Percentiles rank a stretch among this genome's conserved stretches.
phyloP scores from a whole-genome alignment of 2,329 filamentous ascomycete species.

The Ciborinia camelliae region DNA sequence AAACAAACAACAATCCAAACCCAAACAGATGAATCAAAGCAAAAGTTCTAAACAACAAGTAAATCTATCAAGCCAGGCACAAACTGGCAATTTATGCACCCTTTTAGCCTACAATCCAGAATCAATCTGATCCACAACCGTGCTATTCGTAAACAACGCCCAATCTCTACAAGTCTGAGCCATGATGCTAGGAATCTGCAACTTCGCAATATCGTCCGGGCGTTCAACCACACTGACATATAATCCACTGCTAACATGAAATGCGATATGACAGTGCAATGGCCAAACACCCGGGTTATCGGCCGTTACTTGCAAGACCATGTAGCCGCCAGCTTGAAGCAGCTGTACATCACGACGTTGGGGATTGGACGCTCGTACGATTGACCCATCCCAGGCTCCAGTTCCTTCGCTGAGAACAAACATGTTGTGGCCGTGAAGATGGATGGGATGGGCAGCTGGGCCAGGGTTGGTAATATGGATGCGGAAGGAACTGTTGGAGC shows the following conservation, averaged over 20 bases:
- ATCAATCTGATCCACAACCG: constrained; percentile 51
- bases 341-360: constrained; percentile 51
- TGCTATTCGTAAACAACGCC: constrained; percentile 46
- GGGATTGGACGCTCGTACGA: constrained; percentile 47
- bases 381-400: constrained; percentile 25
- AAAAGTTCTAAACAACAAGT: neutral
- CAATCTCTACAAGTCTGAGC: constrained; percentile 54
- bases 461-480: constrained; percentile 53
- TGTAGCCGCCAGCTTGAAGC: constrained; percentile 42
- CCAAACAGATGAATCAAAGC: neutral
- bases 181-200: constrained; percentile 49
- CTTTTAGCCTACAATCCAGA: constrained; percentile 40
- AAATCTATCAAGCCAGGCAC: neutral
- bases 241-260: constrained; percentile 46
- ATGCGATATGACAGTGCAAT: constrained; percentile 50
- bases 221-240: constrained; percentile 42
- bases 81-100: neutral
- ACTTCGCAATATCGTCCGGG: constrained; percentile 41
- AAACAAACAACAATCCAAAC: neutral
- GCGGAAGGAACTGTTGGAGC: constrained; percentile 48
- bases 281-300: constrained; percentile 54
- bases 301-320: constrained; percentile 45
- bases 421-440: constrained; percentile 71
- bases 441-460: constrained; percentile 58
- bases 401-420: constrained; percentile 56